Conservation (phyloP, 2,329 filamentous ascomycete species). For the Trichoderma hamatum region DNA sequence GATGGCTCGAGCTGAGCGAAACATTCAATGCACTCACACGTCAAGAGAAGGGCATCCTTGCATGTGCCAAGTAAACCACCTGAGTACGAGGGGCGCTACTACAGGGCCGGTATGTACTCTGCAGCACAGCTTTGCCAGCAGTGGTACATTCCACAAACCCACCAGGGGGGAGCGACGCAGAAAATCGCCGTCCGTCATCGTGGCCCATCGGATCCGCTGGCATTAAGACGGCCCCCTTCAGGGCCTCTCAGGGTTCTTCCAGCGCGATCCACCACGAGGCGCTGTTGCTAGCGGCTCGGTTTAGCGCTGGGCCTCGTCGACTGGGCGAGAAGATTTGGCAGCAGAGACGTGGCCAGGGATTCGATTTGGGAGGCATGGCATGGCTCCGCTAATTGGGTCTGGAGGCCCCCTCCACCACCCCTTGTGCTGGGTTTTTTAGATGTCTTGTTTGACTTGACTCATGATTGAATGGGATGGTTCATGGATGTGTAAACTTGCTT, state of each 20-base stretch:
- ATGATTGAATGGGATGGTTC: background rate
- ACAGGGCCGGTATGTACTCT: background rate
- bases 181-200: background rate
- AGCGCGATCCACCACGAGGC: slow-evolving; percentile 23
- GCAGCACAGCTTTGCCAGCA: background rate
- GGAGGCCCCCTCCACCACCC: background rate
- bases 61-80: slow-evolving; percentile 2
- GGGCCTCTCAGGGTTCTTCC: background rate
- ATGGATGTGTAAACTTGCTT: background rate
- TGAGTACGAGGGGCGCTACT: slow-evolving; percentile 8
- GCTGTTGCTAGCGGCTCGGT: slow-evolving; percentile 17
- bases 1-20: slow-evolving; percentile 6
- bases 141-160: background rate
- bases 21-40: background rate
- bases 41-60: background rate
- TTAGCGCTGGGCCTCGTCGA: slow-evolving; percentile 12
- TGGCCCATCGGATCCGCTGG: slow-evolving; percentile 15
- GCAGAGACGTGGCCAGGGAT: slow-evolving; percentile 14
- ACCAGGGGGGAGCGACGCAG: slow-evolving; percentile 2
- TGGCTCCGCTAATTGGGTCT: background rate
- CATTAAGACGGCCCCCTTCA: background rate
- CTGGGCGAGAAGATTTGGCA: slow-evolving; percentile 20
- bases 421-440: background rate
- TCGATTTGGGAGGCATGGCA: background rate
- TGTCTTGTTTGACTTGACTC: background rate